These are phyloP conservation scores for Suillus subluteus DNA, from an alignment of 768 basidiomycete species.

Conservation along the genomic window DNA sequence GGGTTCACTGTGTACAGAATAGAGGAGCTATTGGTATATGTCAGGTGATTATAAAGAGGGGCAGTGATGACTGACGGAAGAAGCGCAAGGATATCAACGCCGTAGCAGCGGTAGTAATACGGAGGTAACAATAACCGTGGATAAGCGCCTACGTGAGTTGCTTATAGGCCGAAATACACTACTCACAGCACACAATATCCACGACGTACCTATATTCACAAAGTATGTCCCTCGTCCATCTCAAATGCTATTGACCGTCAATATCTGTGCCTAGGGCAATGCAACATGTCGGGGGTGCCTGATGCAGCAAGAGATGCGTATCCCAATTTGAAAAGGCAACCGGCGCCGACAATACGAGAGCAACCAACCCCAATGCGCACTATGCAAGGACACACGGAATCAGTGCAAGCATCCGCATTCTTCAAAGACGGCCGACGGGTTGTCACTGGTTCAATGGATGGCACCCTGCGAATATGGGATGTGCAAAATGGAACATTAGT, in stretches of 20 bases:
- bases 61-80: not conserved
- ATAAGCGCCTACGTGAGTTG: not conserved
- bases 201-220: not conserved
- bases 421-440: constrained; percentile 29
- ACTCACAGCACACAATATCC: not conserved
- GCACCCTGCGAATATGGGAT: constrained; percentile 12
- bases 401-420: constrained; percentile 28
- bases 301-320: constrained; percentile 1
- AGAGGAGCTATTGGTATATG: not conserved
- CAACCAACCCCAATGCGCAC: not conserved
- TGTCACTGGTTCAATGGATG: constrained; percentile 31
- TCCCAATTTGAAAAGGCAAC: constrained; percentile 27
- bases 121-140: not conserved
- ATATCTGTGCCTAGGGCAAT: not conserved
- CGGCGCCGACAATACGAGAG: constrained; percentile 15
- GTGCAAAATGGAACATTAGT: not conserved
- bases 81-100: not conserved
- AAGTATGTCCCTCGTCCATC: not conserved
- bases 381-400: constrained; percentile 25
- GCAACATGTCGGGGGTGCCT: not conserved
- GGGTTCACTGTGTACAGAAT: not conserved
- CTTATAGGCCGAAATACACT: not conserved
- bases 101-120: not conserved
- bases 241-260: not conserved
- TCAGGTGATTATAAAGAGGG: not conserved